phyloP scores from a whole-genome alignment of 75 land plant genomes.

The Larix kaempferi region DNA sequence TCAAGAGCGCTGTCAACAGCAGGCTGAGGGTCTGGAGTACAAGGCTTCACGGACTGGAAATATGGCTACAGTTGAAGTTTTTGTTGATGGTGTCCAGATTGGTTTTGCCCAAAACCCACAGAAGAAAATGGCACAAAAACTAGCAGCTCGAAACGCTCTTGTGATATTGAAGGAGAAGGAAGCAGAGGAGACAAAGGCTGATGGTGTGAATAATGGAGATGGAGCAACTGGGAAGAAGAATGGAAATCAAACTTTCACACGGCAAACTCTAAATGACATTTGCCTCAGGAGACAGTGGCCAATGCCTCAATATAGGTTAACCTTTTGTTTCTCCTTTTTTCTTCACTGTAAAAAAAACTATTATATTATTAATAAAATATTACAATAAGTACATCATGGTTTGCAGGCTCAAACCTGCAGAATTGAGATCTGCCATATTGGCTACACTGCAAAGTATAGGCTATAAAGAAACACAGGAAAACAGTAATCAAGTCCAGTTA shows the following conservation, averaged over 20 bases:
- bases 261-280: constrained; percentile 92
- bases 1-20: constrained; percentile 99
- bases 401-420: neutral
- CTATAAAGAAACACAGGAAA: neutral
- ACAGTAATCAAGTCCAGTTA: neutral
- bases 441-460: neutral
- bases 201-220: constrained; percentile 25
- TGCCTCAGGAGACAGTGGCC: constrained; percentile 96
- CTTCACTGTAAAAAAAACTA: neutral
- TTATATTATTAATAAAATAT: neutral
- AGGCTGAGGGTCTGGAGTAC: constrained; percentile 97
- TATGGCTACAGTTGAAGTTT: constrained; percentile 95
- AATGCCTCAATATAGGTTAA: constrained; percentile 89
- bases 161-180: constrained; percentile 89
- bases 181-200: constrained; percentile 49
- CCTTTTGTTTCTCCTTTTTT: neutral
- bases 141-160: constrained; percentile 97
- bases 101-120: constrained; percentile 97
- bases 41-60: constrained; percentile 82
- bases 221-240: constrained; percentile 64
- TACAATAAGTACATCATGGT: neutral
- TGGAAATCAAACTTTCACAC: constrained; percentile 67
- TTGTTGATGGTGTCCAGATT: constrained; percentile 89
- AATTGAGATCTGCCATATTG: neutral
- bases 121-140: constrained; percentile 99